These are phyloP conservation scores for Basidioascus undulatus DNA, from an alignment of 768 basidiomycete genomes.

Conservation along the genomic window DNA sequence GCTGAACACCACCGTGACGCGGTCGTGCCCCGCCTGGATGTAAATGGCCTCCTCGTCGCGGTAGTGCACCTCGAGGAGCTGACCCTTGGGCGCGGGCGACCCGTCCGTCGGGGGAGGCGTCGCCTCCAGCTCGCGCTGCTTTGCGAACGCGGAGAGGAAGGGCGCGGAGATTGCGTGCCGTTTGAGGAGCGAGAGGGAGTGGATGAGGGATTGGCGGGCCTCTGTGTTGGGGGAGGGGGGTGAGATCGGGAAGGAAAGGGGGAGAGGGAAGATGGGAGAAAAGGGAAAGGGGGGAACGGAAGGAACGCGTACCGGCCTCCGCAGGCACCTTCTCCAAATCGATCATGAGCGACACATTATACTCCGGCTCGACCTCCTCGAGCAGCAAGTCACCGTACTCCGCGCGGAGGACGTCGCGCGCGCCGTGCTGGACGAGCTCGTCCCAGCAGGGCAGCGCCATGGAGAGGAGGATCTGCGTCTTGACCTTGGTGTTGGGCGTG, in stretches of 20 bases:
- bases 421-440: conserved; percentile 71
- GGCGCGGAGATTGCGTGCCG: conserved; percentile 86
- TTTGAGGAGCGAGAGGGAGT: conserved; percentile 62
- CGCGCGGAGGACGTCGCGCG: conserved; percentile 43
- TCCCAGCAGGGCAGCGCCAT: conserved; percentile 92
- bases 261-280: not conserved
- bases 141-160: conserved; percentile 64
- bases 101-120: conserved; percentile 20
- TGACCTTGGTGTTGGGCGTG: conserved; percentile 43
- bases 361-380: conserved; percentile 35
- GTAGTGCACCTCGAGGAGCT: conserved; percentile 81
- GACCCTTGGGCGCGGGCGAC: conserved; percentile 39
- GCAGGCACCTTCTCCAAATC: conserved; percentile 65
- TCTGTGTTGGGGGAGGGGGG: conserved; percentile 25
- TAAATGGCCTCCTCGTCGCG: conserved; percentile 95
- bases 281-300: not conserved
- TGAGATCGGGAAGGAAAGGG: not conserved
- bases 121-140: conserved; percentile 56
- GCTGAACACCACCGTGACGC: conserved; percentile 92
- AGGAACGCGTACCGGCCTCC: conserved; percentile 47
- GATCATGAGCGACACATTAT: conserved; percentile 63
- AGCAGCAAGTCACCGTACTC: conserved; percentile 55
- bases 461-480: conserved; percentile 58
- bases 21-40: conserved; percentile 72
- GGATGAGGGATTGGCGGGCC: conserved; percentile 50